Evolutionary conservation across 768 basidiomycete species (phyloP).

Genomic region (Auriscalpium orientale): DNA sequence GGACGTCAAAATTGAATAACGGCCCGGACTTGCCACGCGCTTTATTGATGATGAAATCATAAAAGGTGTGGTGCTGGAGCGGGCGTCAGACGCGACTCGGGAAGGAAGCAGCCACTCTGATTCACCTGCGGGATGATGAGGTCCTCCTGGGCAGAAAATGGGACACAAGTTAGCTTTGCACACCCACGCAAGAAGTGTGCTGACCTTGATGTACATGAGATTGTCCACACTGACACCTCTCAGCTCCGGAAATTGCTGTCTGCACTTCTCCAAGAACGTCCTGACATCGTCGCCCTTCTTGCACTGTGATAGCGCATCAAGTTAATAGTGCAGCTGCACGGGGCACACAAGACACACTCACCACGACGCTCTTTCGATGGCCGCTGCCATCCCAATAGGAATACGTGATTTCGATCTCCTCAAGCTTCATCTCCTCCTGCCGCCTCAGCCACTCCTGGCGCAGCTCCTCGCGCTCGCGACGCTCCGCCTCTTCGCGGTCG

Average conservation of each 20-base stretch:
- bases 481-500: slow-evolving; percentile 91
- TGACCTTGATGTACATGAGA: slow-evolving; percentile 95
- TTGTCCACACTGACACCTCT: slow-evolving; percentile 89
- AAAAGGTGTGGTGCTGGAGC: slow-evolving; percentile 89
- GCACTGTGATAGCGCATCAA: slow-evolving; percentile 51
- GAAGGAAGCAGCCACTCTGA: neutral
- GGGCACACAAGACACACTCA: slow-evolving; percentile 32
- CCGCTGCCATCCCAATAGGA: slow-evolving; percentile 99
- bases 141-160: slow-evolving; percentile 64
- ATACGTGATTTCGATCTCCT: slow-evolving; percentile 86
- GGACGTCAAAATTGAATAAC: slow-evolving; percentile 97
- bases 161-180: slow-evolving; percentile 4
- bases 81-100: neutral
- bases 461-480: slow-evolving; percentile 80
- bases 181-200: slow-evolving; percentile 11
- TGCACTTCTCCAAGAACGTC: slow-evolving; percentile 85
- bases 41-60: slow-evolving; percentile 97
- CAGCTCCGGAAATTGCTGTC: slow-evolving; percentile 88
- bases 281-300: slow-evolving; percentile 93
- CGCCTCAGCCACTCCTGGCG: slow-evolving; percentile 80
- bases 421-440: slow-evolving; percentile 60
- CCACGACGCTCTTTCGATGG: slow-evolving; percentile 85
- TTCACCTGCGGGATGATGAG: slow-evolving; percentile 93
- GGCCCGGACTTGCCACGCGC: slow-evolving; percentile 97
- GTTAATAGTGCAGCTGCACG: slow-evolving; percentile 10